phyloP scores from a whole-genome alignment of 805 yeast genomes.

The Wickerhamiella nectarea region DNA sequence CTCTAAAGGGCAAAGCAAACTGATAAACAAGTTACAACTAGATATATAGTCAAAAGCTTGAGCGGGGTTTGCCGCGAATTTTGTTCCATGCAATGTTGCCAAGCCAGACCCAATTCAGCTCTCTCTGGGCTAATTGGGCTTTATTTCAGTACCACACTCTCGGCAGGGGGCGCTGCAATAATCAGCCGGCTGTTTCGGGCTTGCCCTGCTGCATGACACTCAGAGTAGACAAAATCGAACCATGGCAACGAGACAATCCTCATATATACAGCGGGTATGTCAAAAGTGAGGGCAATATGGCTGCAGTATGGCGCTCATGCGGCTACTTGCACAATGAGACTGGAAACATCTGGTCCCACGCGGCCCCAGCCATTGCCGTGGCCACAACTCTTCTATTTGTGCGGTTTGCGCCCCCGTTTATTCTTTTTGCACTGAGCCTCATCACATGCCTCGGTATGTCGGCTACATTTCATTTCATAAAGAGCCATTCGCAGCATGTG shows the following conservation, averaged over 20 bases:
- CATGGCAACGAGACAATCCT: slow-evolving; percentile 66
- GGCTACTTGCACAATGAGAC: slow-evolving; percentile 55
- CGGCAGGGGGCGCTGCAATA: too few relatives aligned
- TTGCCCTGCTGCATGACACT: not conserved
- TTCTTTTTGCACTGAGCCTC: slow-evolving; percentile 44
- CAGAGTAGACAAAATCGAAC: slow-evolving; percentile 37
- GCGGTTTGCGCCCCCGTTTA: slow-evolving; percentile 21
- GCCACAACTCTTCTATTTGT: slow-evolving; percentile 24
- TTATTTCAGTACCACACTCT: too few relatives aligned
- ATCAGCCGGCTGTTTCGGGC: too few relatives aligned
- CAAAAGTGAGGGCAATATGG: slow-evolving; percentile 37
- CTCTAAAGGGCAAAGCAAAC: too few relatives aligned
- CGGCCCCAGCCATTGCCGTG: slow-evolving; percentile 28
- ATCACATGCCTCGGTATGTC: slow-evolving; percentile 47
- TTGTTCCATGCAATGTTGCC: too few relatives aligned
- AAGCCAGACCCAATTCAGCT: too few relatives aligned
- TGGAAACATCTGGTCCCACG: slow-evolving; percentile 56
- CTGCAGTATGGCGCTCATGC: slow-evolving; percentile 36
- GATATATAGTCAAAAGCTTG: too few relatives aligned
- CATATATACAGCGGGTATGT: slow-evolving; percentile 54
- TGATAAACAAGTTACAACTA: too few relatives aligned
- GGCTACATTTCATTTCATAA: slow-evolving; percentile 52
- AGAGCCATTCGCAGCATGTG: slow-evolving; percentile 48
- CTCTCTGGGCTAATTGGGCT: too few relatives aligned
- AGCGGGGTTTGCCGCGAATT: too few relatives aligned